phyloP scores from a whole-genome alignment of 2,329 filamentous ascomycete genomes.

The Paecilomyces sp. region DNA sequence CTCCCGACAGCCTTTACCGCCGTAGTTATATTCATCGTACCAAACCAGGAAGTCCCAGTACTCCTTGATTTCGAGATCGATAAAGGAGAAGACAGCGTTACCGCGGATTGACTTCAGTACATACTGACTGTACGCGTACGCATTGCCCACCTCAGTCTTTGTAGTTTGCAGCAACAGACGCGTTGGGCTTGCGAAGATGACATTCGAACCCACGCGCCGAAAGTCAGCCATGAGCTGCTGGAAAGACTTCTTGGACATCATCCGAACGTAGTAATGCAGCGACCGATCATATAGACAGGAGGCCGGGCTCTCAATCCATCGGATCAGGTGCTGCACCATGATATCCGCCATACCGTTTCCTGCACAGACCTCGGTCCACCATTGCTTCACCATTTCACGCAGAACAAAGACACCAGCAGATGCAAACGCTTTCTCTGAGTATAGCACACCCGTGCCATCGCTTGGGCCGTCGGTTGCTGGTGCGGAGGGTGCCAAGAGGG shows the following conservation, averaged over 20 bases:
- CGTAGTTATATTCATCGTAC: conserved; percentile 99
- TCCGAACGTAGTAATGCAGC: conserved; percentile 93
- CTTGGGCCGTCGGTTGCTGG: conserved; percentile 52
- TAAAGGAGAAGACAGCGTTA: conserved; percentile 92
- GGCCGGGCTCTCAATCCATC: conserved; percentile 90
- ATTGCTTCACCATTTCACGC: conserved; percentile 95
- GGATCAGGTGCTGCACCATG: conserved; percentile 92
- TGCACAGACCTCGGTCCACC: conserved; percentile 92
- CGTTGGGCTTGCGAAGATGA: conserved; percentile 90
- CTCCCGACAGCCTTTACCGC: conserved; percentile 81
- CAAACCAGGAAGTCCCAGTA: conserved; percentile 99
- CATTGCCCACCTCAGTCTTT: conserved; percentile 93
- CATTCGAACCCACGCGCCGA: conserved; percentile 84
- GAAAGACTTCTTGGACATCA: conserved; percentile 96
- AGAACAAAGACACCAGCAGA: conserved; percentile 83
- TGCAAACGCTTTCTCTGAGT: conserved; percentile 87
- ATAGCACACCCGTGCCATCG: conserved; percentile 62
- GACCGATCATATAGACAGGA: conserved; percentile 94
- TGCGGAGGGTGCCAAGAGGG: conserved; percentile 73
- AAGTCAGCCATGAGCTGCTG: conserved; percentile 97
- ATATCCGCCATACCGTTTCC: conserved; percentile 94
- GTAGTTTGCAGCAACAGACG: conserved; percentile 88
- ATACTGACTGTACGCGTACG: conserved; percentile 94
- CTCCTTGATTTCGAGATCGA: conserved; percentile 94
- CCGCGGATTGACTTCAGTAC: conserved; percentile 95